These are phyloP conservation scores for Amauroascus verrucosus DNA, from an alignment of 2,329 filamentous ascomycete genomes.

Conservation along the genomic window DNA sequence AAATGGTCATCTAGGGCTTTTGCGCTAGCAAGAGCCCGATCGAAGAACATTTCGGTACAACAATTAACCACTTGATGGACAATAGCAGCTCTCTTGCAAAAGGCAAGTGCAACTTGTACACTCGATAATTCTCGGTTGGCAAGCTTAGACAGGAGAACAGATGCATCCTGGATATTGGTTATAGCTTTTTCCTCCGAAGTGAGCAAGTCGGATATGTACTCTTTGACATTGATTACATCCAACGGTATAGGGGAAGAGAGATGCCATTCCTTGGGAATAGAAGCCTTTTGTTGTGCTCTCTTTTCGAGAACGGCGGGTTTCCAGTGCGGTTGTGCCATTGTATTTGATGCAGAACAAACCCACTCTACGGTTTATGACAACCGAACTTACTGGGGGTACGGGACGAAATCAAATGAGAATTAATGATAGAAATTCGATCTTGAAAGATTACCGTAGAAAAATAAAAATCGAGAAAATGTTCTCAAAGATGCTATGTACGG, in stretches of 20 bases:
- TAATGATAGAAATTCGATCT: no score
- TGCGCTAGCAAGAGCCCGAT: constrained; percentile 17
- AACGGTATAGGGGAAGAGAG: neutral
- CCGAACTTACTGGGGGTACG: no score
- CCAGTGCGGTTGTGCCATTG: constrained; percentile 10
- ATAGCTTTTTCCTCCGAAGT: constrained; percentile 7
- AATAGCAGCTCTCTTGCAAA: constrained; percentile 22
- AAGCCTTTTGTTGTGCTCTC: constrained; percentile 6
- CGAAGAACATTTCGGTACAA: constrained; percentile 20
- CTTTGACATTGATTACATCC: constrained; percentile 4
- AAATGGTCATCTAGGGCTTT: constrained; percentile 18
- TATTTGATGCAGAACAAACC: neutral
- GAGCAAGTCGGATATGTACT: constrained; percentile 8
- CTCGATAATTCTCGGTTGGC: constrained; percentile 17
- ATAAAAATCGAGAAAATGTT: no score
- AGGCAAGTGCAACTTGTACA: constrained; percentile 20
- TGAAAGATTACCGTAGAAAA: no score
- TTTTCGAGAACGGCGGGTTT: constrained; percentile 11
- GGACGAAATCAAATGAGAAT: no score
- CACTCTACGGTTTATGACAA: no score
- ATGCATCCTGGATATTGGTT: constrained; percentile 10
- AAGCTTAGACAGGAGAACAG: constrained; percentile 3
- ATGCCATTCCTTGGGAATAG: constrained; percentile 12
- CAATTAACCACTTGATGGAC: constrained; percentile 21
- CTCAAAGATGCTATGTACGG: no score